Conservation (phyloP, 331 rosid genomes). For the Saraca asoca region DNA sequence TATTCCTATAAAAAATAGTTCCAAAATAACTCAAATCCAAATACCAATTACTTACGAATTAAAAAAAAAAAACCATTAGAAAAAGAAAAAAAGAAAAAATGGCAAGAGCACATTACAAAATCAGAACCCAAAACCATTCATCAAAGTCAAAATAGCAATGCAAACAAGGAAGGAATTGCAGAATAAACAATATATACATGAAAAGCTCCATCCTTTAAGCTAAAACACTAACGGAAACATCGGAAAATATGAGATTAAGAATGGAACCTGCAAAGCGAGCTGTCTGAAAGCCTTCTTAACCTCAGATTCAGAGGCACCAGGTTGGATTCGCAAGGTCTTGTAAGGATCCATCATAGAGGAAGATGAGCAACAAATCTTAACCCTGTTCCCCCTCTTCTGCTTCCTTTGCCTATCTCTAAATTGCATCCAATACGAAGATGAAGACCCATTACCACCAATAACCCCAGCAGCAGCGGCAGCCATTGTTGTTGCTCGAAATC, state of each 20-base stretch:
- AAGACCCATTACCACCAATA: slow-evolving; percentile 46
- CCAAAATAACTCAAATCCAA: no score
- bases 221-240: no score
- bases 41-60: no score
- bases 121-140: no score
- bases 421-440: slow-evolving; percentile 50
- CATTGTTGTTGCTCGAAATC: slow-evolving; percentile 43
- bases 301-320: slow-evolving; percentile 79
- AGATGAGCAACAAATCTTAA: slow-evolving; percentile 47
- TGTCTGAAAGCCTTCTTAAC: slow-evolving; percentile 80
- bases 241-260: neutral
- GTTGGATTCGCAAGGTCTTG: slow-evolving; percentile 66
- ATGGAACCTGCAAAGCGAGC: slow-evolving; percentile 87
- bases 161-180: no score
- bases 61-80: no score
- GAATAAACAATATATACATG: no score
- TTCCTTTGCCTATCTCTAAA: slow-evolving; percentile 35
- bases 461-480: slow-evolving; percentile 65
- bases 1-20: no score
- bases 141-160: no score
- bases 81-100: no score
- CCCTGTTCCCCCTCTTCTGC: slow-evolving; percentile 32
- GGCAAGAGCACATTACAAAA: no score
- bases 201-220: no score
- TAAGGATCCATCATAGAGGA: slow-evolving; percentile 63